Evolutionary conservation across 2,329 filamentous ascomycete genomes (phyloP), one percentile per base, ranked within the genome.

Genomic region (Escovopsis sp.): DNA sequence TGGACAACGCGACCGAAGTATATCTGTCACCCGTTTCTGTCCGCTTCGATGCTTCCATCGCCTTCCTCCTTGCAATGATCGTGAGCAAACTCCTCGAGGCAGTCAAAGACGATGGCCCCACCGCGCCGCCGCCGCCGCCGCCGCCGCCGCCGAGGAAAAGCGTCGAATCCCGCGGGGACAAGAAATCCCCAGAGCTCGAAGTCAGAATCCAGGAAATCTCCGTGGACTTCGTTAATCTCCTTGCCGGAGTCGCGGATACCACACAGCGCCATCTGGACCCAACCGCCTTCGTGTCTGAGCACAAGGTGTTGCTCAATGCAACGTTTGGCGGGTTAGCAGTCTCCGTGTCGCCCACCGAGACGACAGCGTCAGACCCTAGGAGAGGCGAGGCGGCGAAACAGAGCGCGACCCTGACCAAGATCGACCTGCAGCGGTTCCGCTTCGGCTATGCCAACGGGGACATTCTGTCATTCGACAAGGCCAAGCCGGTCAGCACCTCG

Each of bases 401-500:
- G 12, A 39, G 47, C 15, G 54, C 50, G 33, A 48, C 51, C 12
- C 42, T 55, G 34, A 64, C 54, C 4, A 66, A 57, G 35, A 51
- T 77, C 10, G 62, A 68, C 36, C 52, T 80, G 2, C 65, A 73
- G 47, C 75, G 73, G 47, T 74, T 82, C 51, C 65, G 64, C 0
- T 76, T 82, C 49, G 77, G 77, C 1, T 81, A 82, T 53, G 66
- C 69, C 2, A 66, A 73, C 46, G 75, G 74, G 34, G 71, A 77
- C 43, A 79, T 82, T 33, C 47, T 82, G 33, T 79, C 73, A 2
- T 82, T 82, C 47, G 72, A 80, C 49, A 66, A 68, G 34, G 66
- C 64, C 15, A 61, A 69, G 33, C 71, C 74, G 38, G 71, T 79
- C 68, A 70, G 68, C 33, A 66, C 72, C 26, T 82, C 77, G 2